These are phyloP conservation scores for Hamamelis virginiana DNA, from an alignment of 164 flowering plant species.

Conservation along the genomic window DNA sequence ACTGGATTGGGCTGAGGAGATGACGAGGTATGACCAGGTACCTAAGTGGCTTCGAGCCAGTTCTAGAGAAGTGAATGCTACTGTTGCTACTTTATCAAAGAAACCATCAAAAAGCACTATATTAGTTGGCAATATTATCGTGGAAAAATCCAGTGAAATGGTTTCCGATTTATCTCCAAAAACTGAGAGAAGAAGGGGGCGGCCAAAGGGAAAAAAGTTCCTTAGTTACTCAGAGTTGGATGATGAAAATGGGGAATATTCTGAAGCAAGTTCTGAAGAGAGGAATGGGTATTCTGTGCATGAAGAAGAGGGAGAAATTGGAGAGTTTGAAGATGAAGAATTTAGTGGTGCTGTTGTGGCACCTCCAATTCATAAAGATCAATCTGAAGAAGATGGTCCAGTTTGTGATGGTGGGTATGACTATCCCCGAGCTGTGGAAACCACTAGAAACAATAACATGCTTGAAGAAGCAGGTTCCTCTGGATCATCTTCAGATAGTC, in stretches of 20 bases:
- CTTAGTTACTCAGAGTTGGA: slow-evolving; percentile 80
- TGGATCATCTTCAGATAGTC: slow-evolving; percentile 79
- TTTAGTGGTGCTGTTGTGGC: slow-evolving; percentile 51
- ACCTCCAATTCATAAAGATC: slow-evolving; percentile 40
- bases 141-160: slow-evolving; percentile 45
- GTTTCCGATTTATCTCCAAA: slow-evolving; percentile 44
- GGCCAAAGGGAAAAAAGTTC: slow-evolving; percentile 68
- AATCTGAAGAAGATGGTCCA: slow-evolving; percentile 67
- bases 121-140: slow-evolving; percentile 32
- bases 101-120: slow-evolving; percentile 62
- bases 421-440: slow-evolving; percentile 39
- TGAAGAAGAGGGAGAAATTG: slow-evolving; percentile 89
- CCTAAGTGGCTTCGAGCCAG: slow-evolving; percentile 96
- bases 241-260: slow-evolving; percentile 80
- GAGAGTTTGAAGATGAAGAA: slow-evolving; percentile 86
- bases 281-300: slow-evolving; percentile 54
- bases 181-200: slow-evolving; percentile 73
- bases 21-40: slow-evolving; percentile 77
- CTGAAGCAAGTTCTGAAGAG: slow-evolving; percentile 89
- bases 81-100: slow-evolving; percentile 69
- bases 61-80: slow-evolving; percentile 71
- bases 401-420: slow-evolving; percentile 46
- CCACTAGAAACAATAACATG: slow-evolving; percentile 33
- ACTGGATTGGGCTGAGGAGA: slow-evolving; percentile 81
- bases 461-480: slow-evolving; percentile 83